Evolutionary conservation across 306 rosid genomes (phyloP).

Genomic region (peach (Prunus persica)): Prunus_persica_NCBIv2 NC_034013.1:15072001-15072500

Average conservation of each 20-base stretch:
- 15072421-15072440: background rate
- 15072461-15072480: too few species aligned
- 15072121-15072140: background rate
- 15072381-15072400: background rate
- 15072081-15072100: accelerated
- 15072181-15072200: background rate
- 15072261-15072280: background rate
- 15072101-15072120: accelerated
- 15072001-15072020: accelerated
- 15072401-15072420: background rate
- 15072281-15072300: background rate
- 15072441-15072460: background rate
- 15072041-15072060: accelerated
- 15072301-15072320: background rate
- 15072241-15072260: background rate
- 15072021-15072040: accelerated
- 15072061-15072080: too few species aligned
- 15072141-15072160: background rate
- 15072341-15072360: background rate
- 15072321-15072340: background rate
- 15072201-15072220: background rate
- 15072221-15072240: background rate
- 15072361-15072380: background rate
- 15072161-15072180: background rate
- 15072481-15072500: background rate